Base-by-base conservation (phyloP, 2,329 filamentous ascomycete species). In the Talaromyces albobiverticillius region DNA sequence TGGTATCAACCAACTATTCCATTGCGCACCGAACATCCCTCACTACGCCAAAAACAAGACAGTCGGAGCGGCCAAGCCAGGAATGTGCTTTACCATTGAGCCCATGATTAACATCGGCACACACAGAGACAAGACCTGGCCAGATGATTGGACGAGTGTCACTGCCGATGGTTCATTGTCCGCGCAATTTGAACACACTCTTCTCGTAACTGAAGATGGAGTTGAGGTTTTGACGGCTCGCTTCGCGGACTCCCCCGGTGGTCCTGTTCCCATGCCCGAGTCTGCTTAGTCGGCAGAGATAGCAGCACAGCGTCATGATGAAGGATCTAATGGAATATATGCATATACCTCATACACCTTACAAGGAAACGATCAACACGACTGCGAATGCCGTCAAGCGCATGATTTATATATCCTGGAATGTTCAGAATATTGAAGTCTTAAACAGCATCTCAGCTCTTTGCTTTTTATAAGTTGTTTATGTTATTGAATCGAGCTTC, bases 11-110 rank as follows among this genome's bases (percentile, higher is more conserved):
- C 87, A 85, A 60, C 79, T 95, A 41, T 99, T 99, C 81, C 94
- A 99, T 74, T 89, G 86, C 70, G 85, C 92, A 25, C 94, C 94
- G 1, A 97, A 95, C 68, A 87, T 99, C 50, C 94, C 94, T 4
- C 94, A 99, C 73, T 99, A 99, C 67, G 93, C 87, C 55, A 97
- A 96, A 81, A 99, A 97, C 76, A 99, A 97, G 82, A 90, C 93
- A 0, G 88, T 96, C 1, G 94, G 94, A 46, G 85, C 89, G 63
- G 94, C 92, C 57, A 96, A 96, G 77, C 87, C 90, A 0, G 94
- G 94, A 51, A 96, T 97, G 91, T 96, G 91, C 60, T 99, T 99
- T 67, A 99, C 94, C 0, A 99, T 99, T 58, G 94, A 99, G 76
- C 94, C 94, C 14, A 99, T 99, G 94, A 92, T 99, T 69, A 91